Evolutionary conservation across 768 basidiomycete genomes (phyloP), one percentile per base, ranked within the genome.

Genomic region (Auricularia sp.): DNA sequence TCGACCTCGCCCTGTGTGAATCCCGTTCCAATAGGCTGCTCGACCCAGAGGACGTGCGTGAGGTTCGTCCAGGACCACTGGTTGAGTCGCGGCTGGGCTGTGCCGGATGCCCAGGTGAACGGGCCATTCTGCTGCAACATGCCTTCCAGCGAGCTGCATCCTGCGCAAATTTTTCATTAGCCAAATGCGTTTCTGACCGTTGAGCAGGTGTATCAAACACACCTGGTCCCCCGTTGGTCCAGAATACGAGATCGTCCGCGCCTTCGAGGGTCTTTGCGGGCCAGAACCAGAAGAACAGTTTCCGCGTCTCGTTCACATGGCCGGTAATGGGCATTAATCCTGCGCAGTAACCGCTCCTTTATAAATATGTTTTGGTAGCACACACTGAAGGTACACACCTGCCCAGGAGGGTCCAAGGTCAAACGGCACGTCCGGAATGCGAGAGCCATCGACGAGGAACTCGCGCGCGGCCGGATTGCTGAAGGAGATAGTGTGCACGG

Each of bases 371-470:
- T 29, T 29, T 29, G 29, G 29, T 3, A 29, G 29, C 29, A 29
- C 29, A 29, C 0, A 29, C 29, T 29, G 0, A 29, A 29, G 39
- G 12, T 14, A 18, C 47, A 1, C 47, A 51, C 47, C 70, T 2
- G 73, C 65, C 70, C 68, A 72, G 3, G 74, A 75, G 11, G 73
- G 73, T 16, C 76, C 76, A 1, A 72, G 73, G 64, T 76, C 76
- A 66, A 76, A 77, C 61, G 72, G 68, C 0, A 77, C 76, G 62
- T 78, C 77, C 23, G 80, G 79, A 51, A 81, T 76, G 47, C 47
- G 21, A 21, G 76, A 78, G 12, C 80, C 80, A 64, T 81, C 80
- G 4, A 82, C 80, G 23, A 77, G 74, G 66, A 80, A 82, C 63
- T 78, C 62, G 33, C 42, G 39, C 33, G 65, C 66, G 65, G 75